Percentiles rank a stretch among this genome's conserved stretches.
Conservation (phyloP, 768 basidiomycete genomes). For the Hericium coralloides region DNA sequence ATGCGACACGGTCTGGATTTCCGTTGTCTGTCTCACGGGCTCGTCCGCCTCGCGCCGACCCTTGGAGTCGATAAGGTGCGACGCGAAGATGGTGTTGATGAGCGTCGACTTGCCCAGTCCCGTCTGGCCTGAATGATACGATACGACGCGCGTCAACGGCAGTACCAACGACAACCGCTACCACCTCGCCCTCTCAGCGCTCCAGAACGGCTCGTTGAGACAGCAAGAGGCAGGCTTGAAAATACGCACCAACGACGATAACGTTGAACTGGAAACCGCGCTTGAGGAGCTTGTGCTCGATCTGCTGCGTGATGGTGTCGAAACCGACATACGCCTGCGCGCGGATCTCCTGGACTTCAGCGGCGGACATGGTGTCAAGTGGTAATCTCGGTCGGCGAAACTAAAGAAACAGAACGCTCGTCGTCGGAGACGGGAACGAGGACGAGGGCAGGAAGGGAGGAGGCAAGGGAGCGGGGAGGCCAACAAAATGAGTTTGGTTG, state of each 20-base stretch:
- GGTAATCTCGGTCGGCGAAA: not conserved
- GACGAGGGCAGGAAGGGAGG: too few relatives aligned
- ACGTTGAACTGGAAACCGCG: conserved; percentile 99
- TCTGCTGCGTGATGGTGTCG: conserved; percentile 95
- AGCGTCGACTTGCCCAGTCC: conserved; percentile 97
- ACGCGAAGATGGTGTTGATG: conserved; percentile 98
- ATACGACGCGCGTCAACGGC: not conserved
- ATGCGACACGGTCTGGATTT: conserved; percentile 92
- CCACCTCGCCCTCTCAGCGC: not conserved
- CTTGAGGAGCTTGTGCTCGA: conserved; percentile 98
- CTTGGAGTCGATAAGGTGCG: conserved; percentile 96
- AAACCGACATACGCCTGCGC: conserved; percentile 95
- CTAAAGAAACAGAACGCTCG: too few relatives aligned
- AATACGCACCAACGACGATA: conserved; percentile 81
- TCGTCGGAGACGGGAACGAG: too few relatives aligned
- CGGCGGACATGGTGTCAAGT: conserved; percentile 9
- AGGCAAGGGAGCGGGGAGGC: too few relatives aligned
- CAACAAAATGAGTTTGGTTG: not conserved
- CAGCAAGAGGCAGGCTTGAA: not conserved
- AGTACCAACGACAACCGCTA: not conserved
- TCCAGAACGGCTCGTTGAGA: not conserved
- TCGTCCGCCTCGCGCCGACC: conserved; percentile 84
- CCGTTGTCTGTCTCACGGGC: conserved; percentile 90
- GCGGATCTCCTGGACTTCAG: conserved; percentile 60
- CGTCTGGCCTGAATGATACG: conserved; percentile 68